Conservation (phyloP, 1,284 basidiomycete species). For the Trichosporon sp. region DNA sequence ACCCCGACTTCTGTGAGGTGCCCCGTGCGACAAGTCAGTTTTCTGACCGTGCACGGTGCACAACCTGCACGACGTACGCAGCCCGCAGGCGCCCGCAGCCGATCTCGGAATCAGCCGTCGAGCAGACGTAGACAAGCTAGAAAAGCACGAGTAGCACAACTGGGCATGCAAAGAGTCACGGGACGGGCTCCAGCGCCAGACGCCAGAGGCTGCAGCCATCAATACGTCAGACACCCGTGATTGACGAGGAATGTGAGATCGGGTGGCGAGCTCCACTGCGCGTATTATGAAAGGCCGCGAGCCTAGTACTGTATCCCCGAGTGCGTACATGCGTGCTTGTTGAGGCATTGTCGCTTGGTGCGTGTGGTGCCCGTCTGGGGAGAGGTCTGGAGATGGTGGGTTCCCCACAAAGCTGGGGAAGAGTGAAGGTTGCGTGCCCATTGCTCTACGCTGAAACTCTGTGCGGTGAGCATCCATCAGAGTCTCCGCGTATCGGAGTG, state of each 20-base stretch:
- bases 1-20: neutral
- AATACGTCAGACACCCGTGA: neutral
- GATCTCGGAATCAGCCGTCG: neutral
- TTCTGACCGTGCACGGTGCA: too few species aligned
- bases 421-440: neutral
- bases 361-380: too few species aligned
- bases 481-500: neutral
- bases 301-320: neutral
- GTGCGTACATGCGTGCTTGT: neutral
- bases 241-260: conserved; percentile 1
- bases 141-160: neutral
- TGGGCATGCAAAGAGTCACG: neutral
- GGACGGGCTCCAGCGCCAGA: neutral
- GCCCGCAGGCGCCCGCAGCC: neutral
- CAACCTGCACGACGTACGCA: neutral
- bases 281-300: neutral
- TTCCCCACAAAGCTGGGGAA: neutral
- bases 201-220: neutral
- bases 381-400: neutral
- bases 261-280: neutral
- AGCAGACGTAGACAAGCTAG: neutral
- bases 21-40: too few species aligned
- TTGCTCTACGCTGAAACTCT: conserved; percentile 5
- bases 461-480: neutral
- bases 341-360: too few species aligned